phyloP scores from a whole-genome alignment of 192 early-diverging fungal species.

The Chytriomyces confervae region DNA sequence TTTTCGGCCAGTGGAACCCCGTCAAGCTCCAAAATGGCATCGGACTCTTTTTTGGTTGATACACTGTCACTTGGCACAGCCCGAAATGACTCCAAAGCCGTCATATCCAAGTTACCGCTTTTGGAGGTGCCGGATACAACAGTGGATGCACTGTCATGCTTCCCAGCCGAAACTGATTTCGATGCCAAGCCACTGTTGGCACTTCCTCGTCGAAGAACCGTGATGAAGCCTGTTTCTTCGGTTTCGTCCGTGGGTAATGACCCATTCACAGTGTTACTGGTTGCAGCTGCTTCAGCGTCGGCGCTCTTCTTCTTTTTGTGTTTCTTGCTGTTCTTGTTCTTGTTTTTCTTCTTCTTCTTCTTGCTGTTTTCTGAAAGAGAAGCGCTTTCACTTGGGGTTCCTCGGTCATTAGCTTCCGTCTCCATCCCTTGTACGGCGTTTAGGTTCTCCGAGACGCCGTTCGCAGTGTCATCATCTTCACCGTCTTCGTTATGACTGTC shows the following conservation, averaged over 20 bases:
- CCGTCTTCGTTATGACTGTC: background rate
- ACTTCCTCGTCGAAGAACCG: background rate
- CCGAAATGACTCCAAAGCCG: too few relatives aligned
- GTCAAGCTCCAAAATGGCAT: too few relatives aligned
- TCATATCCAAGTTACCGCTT: too few relatives aligned
- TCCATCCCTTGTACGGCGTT: background rate
- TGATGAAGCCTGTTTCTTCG: background rate
- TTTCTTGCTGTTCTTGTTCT: background rate
- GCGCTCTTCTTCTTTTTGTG: background rate
- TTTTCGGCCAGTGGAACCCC: too few relatives aligned
- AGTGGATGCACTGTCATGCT: background rate
- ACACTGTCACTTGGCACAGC: background rate
- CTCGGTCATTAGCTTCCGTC: background rate
- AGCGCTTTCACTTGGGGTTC: background rate
- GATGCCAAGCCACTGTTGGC: background rate
- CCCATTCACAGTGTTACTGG: background rate
- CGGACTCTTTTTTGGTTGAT: background rate
- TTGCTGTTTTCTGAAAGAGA: background rate
- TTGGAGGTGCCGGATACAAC: too few relatives aligned
- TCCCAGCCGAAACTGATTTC: background rate
- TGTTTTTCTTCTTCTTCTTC: constrained; percentile 2
- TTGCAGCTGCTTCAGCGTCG: too few relatives aligned
- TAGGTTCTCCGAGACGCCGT: background rate
- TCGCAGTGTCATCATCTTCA: background rate
- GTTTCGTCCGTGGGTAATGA: background rate